Base-by-base conservation (phyloP, 2,329 filamentous ascomycete genomes). In the Penicillium janthinellum region DNA sequence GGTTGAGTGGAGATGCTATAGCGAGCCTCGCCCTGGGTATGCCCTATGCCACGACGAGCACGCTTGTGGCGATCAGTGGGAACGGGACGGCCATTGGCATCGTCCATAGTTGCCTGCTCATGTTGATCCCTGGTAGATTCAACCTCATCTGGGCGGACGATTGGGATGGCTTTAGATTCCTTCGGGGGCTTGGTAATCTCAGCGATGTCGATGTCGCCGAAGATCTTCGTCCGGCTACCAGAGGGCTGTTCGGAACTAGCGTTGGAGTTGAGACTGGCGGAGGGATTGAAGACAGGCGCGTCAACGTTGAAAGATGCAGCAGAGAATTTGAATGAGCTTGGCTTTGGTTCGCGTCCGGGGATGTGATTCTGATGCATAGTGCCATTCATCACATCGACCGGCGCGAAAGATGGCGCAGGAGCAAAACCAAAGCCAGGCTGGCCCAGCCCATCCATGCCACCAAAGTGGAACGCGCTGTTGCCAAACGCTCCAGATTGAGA, bases 91-190 rank as follows among this genome's bases (percentile, higher is more conserved):
- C 88, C 87, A 62, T 88, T 82, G 3, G 84, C 81, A 61, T 87
- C 85, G 59, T 89, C 83, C 10, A 75, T 70, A 7, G 28, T 31
- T 15, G 75, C 75, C 20, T 78, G 71, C 31, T 72, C 71, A 57
- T 71, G 69, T 48, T 73, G 71, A 48, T 74, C 72, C 31, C 72
- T 69, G 51, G 73, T 75, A 63, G 79, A 74, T 65, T 81, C 79
- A 59, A 64, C 77, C 67, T 81, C 87, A 58, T 86, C 82, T 1
- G 90, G 90, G 41, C 83, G 83, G 10, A 94, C 78, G 63, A 96
- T 96, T 0, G 92, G 90, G 56, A 96, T 85, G 10, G 92, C 92
- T 77, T 95, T 97, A 4, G 88, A 91, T 67, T 86, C 87, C 77
- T 90, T 92, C 0, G 78, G 74, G 6, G 88, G 84, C 69, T 90